A percentile compares a stretch with the other conserved stretches of the same genome.
phyloP scores from a whole-genome alignment of 768 basidiomycete species.

The Crassisporium funariophilum region DNA sequence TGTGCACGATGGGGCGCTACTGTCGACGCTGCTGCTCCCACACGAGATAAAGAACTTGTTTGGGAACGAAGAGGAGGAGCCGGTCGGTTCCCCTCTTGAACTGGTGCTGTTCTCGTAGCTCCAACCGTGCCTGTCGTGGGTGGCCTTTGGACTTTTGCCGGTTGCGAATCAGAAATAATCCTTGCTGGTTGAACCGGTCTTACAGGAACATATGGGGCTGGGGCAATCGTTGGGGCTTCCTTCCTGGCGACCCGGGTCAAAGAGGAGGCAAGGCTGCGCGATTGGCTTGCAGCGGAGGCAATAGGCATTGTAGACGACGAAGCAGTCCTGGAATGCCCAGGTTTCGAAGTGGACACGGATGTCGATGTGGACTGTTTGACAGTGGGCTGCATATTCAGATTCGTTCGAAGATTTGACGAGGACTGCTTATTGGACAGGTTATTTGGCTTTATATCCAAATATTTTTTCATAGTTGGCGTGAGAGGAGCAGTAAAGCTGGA shows the following conservation, averaged over 20 bases:
- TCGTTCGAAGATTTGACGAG: conserved; percentile 16
- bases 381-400: conserved; percentile 6
- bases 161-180: conserved; percentile 5
- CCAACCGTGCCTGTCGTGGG: conserved; percentile 1
- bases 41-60: conserved; percentile 9
- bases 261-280: conserved; percentile 15
- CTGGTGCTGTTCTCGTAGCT: conserved; percentile 4
- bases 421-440: conserved; percentile 17
- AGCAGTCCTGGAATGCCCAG: conserved; percentile 23
- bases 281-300: conserved; percentile 14
- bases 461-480: conserved; percentile 76
- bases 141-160: conserved; percentile 7
- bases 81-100: conserved; percentile 17
- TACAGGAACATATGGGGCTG: conserved; percentile 30
- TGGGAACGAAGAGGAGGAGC: conserved; percentile 14
- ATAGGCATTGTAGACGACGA: conserved; percentile 28
- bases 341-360: conserved; percentile 21
- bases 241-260: conserved; percentile 24
- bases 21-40: conserved; percentile 6
- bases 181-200: conserved; percentile 24
- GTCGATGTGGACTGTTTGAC: conserved; percentile 25
- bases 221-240: conserved; percentile 17
- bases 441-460: conserved; percentile 57
- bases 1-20: conserved; percentile 27
- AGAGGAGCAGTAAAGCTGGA: conserved; percentile 72